Percentiles rank a stretch among this genome's conserved stretches.
Conservation (phyloP, 1,139 yeast species). For the Lodderomyces pseudojiufengensis region DNA sequence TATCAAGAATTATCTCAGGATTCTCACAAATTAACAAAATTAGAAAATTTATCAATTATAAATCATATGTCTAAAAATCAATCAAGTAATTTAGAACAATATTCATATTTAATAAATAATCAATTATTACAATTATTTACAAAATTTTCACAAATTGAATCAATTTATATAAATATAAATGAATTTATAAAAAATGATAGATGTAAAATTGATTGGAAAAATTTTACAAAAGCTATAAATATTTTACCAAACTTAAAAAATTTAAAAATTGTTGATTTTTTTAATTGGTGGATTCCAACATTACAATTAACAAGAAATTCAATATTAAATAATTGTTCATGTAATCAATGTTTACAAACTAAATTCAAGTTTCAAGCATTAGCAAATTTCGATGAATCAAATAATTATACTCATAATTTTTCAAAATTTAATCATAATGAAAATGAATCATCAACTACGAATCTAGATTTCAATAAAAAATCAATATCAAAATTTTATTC, state of each 20-base stretch:
- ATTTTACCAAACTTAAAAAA: conserved; percentile 4
- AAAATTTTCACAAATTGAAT: conserved; percentile 9
- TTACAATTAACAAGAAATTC: conserved; percentile 7
- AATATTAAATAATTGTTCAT: conserved; percentile 11
- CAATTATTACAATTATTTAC: conserved; percentile 9
- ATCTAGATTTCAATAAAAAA: conserved; percentile 9
- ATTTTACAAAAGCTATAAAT: conserved; percentile 3
- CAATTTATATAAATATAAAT: conserved; percentile 5
- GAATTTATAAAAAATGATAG: conserved; percentile 8
- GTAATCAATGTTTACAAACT: conserved; percentile 8
- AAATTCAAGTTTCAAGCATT: conserved; percentile 9
- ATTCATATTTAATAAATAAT: conserved; percentile 8
- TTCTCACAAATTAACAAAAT: conserved; percentile 8
- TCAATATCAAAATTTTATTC: conserved; percentile 11
- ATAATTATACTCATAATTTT: conserved; percentile 13
- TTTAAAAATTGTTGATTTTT: conserved; percentile 13
- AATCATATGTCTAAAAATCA: conserved; percentile 13
- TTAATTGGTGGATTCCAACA: conserved; percentile 15
- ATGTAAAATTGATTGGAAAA: conserved; percentile 10
- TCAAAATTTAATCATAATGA: conserved; percentile 5
- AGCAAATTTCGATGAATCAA: conserved; percentile 12
- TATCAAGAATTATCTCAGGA: conserved; percentile 10
- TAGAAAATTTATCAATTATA: conserved; percentile 10
- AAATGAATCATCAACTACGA: background rate
- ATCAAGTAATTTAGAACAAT: conserved; percentile 10